These are phyloP conservation scores for Protomyces pachydermus DNA, from an alignment of 1,139 yeast species.

Conservation along the genomic window DNA sequence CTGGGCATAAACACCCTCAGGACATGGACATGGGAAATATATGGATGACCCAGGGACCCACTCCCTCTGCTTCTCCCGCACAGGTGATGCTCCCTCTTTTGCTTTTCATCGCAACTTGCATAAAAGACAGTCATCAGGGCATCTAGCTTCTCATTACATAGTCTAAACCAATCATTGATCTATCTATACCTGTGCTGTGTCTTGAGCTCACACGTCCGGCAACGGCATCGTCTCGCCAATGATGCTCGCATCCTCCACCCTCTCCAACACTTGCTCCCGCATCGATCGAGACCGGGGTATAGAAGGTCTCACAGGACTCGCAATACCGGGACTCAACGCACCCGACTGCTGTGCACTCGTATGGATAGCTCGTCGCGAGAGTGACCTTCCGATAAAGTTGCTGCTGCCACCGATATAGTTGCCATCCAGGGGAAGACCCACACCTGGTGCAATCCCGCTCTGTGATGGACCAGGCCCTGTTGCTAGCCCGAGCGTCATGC, in stretches of 20 bases:
- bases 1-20: conserved; percentile 8
- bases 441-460: neutral
- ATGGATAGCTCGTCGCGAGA: neutral
- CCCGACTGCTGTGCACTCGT: neutral
- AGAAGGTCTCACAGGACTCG: neutral
- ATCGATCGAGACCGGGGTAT: neutral
- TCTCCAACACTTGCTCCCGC: neutral
- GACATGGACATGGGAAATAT: neutral
- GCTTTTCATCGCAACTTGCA: neutral
- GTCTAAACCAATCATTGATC: neutral
- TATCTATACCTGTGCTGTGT: neutral
- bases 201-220: neutral
- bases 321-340: neutral
- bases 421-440: neutral
- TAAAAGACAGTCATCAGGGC: neutral
- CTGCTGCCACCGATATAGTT: conserved; percentile 1
- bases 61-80: neutral
- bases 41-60: conserved; percentile 3
- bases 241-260: conserved; percentile 22
- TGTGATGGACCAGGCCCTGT: neutral
- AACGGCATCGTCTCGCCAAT: conserved; percentile 6
- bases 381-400: neutral
- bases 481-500: neutral
- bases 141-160: neutral
- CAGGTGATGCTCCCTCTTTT: neutral